Evolutionary conservation across 441 rosid species (phyloP), one percentile per base, ranked within the genome.

Genomic region (Gossypium trilobum): DNA sequence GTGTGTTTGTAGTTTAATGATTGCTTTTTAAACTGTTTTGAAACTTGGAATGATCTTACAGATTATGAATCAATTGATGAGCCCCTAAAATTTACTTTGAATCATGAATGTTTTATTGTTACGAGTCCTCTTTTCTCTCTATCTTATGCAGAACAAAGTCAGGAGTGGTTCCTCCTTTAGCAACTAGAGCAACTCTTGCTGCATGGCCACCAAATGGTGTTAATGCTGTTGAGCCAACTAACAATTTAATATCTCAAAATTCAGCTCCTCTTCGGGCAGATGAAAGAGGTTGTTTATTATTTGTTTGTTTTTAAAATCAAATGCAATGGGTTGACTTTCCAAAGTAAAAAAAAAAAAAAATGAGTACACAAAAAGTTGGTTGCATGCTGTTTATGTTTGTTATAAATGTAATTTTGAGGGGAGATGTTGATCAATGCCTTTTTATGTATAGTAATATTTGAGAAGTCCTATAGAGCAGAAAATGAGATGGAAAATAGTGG

Each of bases 161-260:
- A 11, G 87, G 90, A 67, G 87, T 57, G 61, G 75, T 74, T 76
- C 85, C 90, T 77, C 68, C 94, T 57, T 82, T 95, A 82, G 88
- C 89, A 72, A 79, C 88, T 67, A 88, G 98, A 80, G 99, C 97
- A 73, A 87, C 93, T 72, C 81, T 69, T 72, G 96, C 96, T 70
- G 97, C 98, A 7, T 95, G 99, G 99, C 79, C 87, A 1, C 68
- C 36, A 33, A 79, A 81, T 75, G 82, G 75, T 68, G 76, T 33
- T 74, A 74, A 59, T 78, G 63, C 63, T 74, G 70, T 58, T 77
- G 80, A 78, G 75, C 83, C 73, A 31, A 77, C 75, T 19, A 52
- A 79, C 78, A 77, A 76, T 75, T 80, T 81, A 55, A 57, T 70
- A 33, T 67, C 80, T 16, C 85, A 68, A 69, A 63, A 62, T 83